A percentile compares a stretch with the other conserved stretches of the same genome.
phyloP scores from a whole-genome alignment of 176 grass and related monocot genomes.

The Oryza rufipogon region DNA sequence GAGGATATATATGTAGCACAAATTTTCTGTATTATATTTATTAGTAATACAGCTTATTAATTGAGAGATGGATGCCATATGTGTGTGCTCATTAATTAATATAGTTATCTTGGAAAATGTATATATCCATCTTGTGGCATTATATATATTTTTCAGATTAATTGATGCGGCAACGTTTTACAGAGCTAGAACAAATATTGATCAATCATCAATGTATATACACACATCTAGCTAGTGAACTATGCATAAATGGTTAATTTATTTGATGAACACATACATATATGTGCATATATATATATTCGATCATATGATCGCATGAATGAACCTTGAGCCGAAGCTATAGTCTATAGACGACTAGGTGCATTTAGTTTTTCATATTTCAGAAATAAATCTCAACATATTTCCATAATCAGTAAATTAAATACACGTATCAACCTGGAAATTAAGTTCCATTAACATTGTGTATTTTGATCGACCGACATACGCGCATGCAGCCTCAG shows the following conservation, averaged over 20 bases:
- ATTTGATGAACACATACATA: background rate
- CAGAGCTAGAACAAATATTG: background rate
- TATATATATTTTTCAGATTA: background rate
- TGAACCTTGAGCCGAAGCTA: background rate
- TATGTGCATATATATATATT: background rate
- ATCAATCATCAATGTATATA: background rate
- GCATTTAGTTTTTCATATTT: background rate
- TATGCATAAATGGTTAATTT: no score
- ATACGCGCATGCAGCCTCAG: constrained; percentile 24
- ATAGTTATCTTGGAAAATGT: background rate
- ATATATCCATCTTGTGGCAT: background rate
- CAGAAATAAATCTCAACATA: background rate
- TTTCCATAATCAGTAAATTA: background rate
- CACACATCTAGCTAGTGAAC: no score
- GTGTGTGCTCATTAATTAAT: background rate
- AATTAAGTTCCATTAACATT: background rate
- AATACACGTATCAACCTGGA: constrained; percentile 18
- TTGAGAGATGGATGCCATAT: background rate
- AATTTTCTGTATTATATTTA: background rate
- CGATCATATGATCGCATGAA: constrained; percentile 10
- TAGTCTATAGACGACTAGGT: background rate
- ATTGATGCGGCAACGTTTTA: background rate
- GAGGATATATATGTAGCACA: background rate
- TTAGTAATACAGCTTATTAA: no score
- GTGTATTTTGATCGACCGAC: background rate